phyloP scores from a whole-genome alignment of 345 rosid genomes.

The Lagerstroemia speciosa region DNA sequence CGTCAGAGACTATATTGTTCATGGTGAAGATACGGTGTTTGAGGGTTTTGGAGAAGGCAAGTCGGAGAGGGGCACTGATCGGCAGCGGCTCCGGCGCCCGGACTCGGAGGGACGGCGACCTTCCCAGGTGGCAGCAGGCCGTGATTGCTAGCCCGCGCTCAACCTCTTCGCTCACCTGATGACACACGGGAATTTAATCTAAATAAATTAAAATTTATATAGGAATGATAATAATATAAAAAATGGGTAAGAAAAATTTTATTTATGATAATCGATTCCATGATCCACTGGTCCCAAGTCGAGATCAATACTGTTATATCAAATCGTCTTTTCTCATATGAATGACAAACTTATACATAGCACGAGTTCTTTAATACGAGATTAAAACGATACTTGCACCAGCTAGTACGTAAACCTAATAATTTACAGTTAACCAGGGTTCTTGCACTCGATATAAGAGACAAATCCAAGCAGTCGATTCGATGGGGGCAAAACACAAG shows the following conservation, averaged over 20 bases:
- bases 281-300: too few species aligned
- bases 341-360: slow-evolving; percentile 5
- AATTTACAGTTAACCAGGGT: too few species aligned
- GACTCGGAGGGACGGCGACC: slow-evolving; percentile 42
- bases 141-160: slow-evolving; percentile 31
- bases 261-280: background rate
- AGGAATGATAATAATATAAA: too few species aligned
- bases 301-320: too few species aligned
- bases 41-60: slow-evolving; percentile 26
- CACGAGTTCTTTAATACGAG: too few species aligned
- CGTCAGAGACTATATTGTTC: slow-evolving; percentile 42
- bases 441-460: too few species aligned
- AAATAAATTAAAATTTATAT: background rate
- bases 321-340: too few species aligned
- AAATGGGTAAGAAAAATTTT: background rate
- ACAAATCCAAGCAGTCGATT: too few species aligned
- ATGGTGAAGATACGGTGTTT: slow-evolving; percentile 48
- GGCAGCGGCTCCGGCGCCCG: slow-evolving; percentile 30
- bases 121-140: slow-evolving; percentile 18
- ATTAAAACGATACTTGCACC: too few species aligned
- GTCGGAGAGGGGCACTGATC: slow-evolving; percentile 12
- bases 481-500: too few species aligned
- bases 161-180: slow-evolving; percentile 71
- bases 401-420: too few species aligned
- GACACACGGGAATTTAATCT: background rate